A percentile compares a stretch with the other conserved stretches of the same genome.
Conservation (phyloP, 2,329 filamentous ascomycete genomes). For the Colletotrichum siamense region DNA sequence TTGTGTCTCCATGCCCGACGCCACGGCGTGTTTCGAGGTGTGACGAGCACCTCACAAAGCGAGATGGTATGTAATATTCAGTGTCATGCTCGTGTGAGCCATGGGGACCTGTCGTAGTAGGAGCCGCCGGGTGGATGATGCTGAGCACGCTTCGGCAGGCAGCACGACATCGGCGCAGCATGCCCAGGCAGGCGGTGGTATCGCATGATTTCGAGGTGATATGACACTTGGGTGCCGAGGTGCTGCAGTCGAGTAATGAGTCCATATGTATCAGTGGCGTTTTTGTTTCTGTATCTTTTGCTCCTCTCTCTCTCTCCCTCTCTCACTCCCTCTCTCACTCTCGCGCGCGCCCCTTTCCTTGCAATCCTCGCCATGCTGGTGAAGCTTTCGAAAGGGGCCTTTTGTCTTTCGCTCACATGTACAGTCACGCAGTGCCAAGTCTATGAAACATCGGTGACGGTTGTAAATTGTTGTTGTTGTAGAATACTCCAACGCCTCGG, state of each 20-base stretch:
- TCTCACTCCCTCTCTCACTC: background rate
- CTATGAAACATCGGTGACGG: background rate
- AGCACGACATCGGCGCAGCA: background rate
- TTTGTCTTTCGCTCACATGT: background rate
- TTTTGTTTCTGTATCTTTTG: background rate
- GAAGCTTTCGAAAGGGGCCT: background rate
- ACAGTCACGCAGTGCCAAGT: background rate
- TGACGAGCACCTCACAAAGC: background rate
- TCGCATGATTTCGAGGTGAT: background rate
- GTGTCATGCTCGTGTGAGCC: background rate
- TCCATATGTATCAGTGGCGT: background rate
- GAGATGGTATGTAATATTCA: background rate
- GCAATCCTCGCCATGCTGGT: background rate
- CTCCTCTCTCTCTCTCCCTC: background rate
- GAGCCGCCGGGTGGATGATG: background rate
- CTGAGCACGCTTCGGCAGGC: background rate
- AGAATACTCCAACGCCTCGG: background rate
- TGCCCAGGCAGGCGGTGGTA: background rate
- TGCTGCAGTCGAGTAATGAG: background rate
- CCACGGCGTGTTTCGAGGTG: background rate
- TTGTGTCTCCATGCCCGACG: background rate
- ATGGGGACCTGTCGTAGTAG: background rate
- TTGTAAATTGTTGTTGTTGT: background rate
- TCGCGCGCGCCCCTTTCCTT: background rate
- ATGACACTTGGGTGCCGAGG: background rate